Evolutionary conservation across 73 alveolate genomes (phyloP), one percentile per base, ranked within the genome.

Genomic region (Urostyla sp.): DNA sequence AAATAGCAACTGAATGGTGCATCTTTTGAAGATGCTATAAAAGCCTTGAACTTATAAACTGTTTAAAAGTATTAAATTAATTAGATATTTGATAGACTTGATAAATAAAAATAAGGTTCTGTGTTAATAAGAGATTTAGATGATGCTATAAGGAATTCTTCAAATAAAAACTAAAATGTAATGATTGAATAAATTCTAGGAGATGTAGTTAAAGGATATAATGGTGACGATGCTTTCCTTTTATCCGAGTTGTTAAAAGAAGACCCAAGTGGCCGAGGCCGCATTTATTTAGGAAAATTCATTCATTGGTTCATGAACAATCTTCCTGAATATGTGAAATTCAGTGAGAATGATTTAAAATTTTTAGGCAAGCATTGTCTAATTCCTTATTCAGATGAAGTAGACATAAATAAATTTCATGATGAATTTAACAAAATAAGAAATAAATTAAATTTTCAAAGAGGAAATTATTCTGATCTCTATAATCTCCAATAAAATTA

Each of bases 181-280:
- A 15, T 69, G 60, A 21, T 46, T 11, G 83, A 69, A n/a, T 67
- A 69, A 27, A 49, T 46, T 5, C 8, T 69, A 54, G 67, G 24
- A 18, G 49, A 30, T 10, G 8, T 69, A 6, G 83, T 49, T 10
- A 48, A 30, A 49, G 83, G 56, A 3, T 69, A 46, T 36, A 69
- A 69, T 49, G 83, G 83, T 5, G 83, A 69, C 48, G 67, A 69
- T 16, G 38, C 28, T 10, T 69, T 69, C 54, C 44, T 69, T 8
- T 38, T 45, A 4, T 13, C 54, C 20, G 24, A 69, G 31, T 54
- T 69, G 3, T 46, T 69, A 57, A 59, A 44, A 46, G 16, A 2
- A 6, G 83, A 69, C 31, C 44, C 52, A 27, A 24, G 55, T n/a
- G 28, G 72, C 6, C 44, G 72, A 46, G 83, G 72, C 7, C 28